These are phyloP conservation scores for Porodaedalea pini DNA, from an alignment of 1,284 basidiomycete species.

Conservation along the genomic window DNA sequence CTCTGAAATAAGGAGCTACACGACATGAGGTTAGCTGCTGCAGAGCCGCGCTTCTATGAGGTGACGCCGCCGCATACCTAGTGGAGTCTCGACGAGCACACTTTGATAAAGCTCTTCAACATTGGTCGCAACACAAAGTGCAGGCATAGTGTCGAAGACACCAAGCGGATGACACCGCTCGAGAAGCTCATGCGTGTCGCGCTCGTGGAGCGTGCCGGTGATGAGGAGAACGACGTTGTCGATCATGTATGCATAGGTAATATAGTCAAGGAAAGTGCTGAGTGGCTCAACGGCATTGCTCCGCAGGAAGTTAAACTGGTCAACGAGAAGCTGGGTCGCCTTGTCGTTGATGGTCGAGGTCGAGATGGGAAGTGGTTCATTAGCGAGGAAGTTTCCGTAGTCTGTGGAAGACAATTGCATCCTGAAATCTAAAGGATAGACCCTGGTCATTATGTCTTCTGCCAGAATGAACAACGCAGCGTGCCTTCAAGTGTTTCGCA, in stretches of 20 bases:
- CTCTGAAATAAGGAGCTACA: conserved; percentile 95
- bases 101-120: conserved; percentile 99
- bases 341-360: conserved; percentile 95
- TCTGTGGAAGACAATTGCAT: conserved; percentile 95
- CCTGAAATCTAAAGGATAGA: conserved; percentile 69
- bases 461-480: conserved; percentile 24
- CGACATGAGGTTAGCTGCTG: too few relatives aligned
- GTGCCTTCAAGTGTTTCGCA: conserved; percentile 96
- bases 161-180: conserved; percentile 97
- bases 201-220: conserved; percentile 94
- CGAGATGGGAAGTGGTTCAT: conserved; percentile 93
- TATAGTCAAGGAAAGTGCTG: conserved; percentile 94
- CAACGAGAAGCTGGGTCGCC: conserved; percentile 91
- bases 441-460: conserved; percentile 7
- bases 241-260: conserved; percentile 99
- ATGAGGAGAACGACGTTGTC: conserved; percentile 99
- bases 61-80: conserved; percentile 56
- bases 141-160: conserved; percentile 98
- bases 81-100: conserved; percentile 94
- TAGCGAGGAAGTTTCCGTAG: conserved; percentile 97
- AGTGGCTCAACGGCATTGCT: conserved; percentile 90
- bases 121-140: conserved; percentile 97
- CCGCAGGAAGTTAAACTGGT: conserved; percentile 95
- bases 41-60: too few relatives aligned
- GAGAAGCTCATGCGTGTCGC: conserved; percentile 95